phyloP scores from a whole-genome alignment of 225 moss, liverwort and hornwort genomes.

The Thuidium tamariscinum region DNA sequence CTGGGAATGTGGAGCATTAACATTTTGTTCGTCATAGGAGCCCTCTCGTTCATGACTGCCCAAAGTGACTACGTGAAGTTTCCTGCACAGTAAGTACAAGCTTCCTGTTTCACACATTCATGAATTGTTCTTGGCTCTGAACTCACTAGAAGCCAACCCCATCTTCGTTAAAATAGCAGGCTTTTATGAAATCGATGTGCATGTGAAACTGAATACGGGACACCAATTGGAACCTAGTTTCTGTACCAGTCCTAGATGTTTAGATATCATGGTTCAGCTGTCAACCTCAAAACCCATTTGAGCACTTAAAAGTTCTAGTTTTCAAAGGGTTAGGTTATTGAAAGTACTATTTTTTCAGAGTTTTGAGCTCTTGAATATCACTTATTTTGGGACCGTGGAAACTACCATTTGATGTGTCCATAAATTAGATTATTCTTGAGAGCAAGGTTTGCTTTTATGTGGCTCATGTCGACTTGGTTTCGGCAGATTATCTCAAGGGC shows the following conservation, averaged over 20 bases:
- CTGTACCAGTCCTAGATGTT: not conserved
- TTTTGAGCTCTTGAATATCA: not conserved
- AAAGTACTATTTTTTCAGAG: not conserved
- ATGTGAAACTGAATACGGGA: not conserved
- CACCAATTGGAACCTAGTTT: not conserved
- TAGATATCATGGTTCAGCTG: not conserved
- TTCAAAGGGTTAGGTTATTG: not conserved
- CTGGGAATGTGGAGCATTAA: slow-evolving; percentile 52
- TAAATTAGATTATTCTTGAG: not conserved
- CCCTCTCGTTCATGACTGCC: slow-evolving; percentile 29
- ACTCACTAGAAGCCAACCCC: not conserved
- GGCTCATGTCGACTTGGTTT: not conserved
- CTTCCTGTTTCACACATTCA: not conserved
- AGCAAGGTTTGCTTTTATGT: not conserved
- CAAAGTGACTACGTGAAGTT: slow-evolving; percentile 38
- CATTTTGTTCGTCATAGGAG: slow-evolving; percentile 10
- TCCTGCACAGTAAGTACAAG: slow-evolving; percentile 32
- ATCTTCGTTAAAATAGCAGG: not conserved
- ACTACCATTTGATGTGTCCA: not conserved
- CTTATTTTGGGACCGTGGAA: not conserved
- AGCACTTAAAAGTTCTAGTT: not conserved
- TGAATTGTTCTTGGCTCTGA: not conserved
- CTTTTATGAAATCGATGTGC: not conserved
- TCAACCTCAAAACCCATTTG: not conserved
- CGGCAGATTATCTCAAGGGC: slow-evolving; percentile 32